A percentile compares a stretch with the other conserved stretches of the same genome.
Evolutionary conservation across 306 rosid genomes (phyloP).

Genomic region (Cercis canadensis): DNA sequence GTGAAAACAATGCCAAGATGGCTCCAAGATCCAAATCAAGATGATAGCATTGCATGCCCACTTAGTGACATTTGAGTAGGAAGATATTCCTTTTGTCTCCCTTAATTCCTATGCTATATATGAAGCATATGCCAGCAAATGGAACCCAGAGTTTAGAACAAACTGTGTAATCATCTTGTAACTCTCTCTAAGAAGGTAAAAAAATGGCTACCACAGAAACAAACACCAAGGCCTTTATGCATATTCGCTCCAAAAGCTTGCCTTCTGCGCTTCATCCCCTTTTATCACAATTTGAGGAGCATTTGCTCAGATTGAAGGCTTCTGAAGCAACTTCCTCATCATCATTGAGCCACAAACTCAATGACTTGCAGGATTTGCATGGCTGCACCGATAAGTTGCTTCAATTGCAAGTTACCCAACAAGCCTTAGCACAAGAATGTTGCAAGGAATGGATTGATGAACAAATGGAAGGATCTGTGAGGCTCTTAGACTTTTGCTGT

Average conservation of each 20-base stretch:
- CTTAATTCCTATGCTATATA: slow-evolving; percentile 16
- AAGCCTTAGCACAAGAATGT: slow-evolving; percentile 17
- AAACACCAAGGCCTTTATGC: slow-evolving; percentile 16
- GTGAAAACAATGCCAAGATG: background rate
- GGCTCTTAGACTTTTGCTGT: slow-evolving; percentile 33
- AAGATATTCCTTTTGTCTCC: slow-evolving; percentile 14
- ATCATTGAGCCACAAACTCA: slow-evolving; percentile 25
- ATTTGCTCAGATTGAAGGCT: slow-evolving; percentile 25
- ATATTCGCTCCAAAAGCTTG: slow-evolving; percentile 37
- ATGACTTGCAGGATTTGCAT: slow-evolving; percentile 31
- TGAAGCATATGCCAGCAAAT: background rate
- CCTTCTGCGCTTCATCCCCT: slow-evolving; percentile 35
- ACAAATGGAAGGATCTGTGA: slow-evolving; percentile 24
- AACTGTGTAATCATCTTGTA: background rate
- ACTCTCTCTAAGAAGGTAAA: background rate
- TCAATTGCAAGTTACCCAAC: slow-evolving; percentile 25
- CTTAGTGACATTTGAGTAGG: background rate
- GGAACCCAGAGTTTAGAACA: slow-evolving; percentile 1
- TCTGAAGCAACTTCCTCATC: slow-evolving; percentile 15
- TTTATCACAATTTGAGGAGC: slow-evolving; percentile 21
- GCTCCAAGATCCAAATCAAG: slow-evolving; percentile 26
- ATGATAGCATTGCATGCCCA: background rate
- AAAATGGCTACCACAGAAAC: slow-evolving; percentile 34
- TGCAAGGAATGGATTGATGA: slow-evolving; percentile 12
- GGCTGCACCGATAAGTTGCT: slow-evolving; percentile 27